Percentiles rank a stretch among this genome's conserved stretches.
These are phyloP conservation scores for Fusarium oxysporum DNA, from an alignment of 2,329 filamentous ascomycete genomes.

Conservation along the genomic window DNA sequence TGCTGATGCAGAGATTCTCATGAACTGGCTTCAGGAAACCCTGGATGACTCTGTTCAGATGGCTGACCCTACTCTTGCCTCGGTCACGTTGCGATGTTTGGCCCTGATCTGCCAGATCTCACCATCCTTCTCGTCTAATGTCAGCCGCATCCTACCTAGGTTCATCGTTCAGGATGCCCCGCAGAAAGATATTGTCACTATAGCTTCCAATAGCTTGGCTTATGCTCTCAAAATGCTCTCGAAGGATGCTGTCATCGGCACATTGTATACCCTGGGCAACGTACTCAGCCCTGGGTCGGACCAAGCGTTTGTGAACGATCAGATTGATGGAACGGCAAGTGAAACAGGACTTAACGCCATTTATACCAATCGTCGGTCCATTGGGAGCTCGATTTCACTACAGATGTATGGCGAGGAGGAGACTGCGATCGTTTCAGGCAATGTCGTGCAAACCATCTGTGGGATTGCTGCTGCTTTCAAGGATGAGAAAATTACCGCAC, in stretches of 20 bases:
- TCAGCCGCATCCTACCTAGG: slow-evolving; percentile 83
- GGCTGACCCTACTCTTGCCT: slow-evolving; percentile 80
- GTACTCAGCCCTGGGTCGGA: slow-evolving; percentile 81
- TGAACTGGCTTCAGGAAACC: slow-evolving; percentile 87
- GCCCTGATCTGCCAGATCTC: slow-evolving; percentile 83
- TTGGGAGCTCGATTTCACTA: slow-evolving; percentile 84
- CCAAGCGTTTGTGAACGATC: slow-evolving; percentile 64
- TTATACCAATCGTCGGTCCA: slow-evolving; percentile 68
- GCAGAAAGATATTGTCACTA: slow-evolving; percentile 73
- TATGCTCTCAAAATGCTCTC: slow-evolving; percentile 84
- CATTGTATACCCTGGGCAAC: slow-evolving; percentile 95
- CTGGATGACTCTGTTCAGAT: slow-evolving; percentile 85
- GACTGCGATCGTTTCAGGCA: slow-evolving; percentile 79
- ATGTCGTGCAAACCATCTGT: slow-evolving; percentile 95
- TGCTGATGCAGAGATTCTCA: slow-evolving; percentile 81
- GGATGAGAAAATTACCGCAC: slow-evolving; percentile 91
- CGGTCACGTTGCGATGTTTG: slow-evolving; percentile 82
- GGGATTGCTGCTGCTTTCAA: slow-evolving; percentile 84
- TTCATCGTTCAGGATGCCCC: slow-evolving; percentile 89
- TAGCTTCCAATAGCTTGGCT: slow-evolving; percentile 88
- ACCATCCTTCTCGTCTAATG: slow-evolving; percentile 76
- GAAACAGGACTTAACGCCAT: slow-evolving; percentile 56
- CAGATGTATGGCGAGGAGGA: slow-evolving; percentile 82
- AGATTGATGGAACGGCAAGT: slow-evolving; percentile 56
- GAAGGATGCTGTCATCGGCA: slow-evolving; percentile 93